Conservation (phyloP, 192 early-diverging fungal genomes). For the Podila clonocystis region DNA sequence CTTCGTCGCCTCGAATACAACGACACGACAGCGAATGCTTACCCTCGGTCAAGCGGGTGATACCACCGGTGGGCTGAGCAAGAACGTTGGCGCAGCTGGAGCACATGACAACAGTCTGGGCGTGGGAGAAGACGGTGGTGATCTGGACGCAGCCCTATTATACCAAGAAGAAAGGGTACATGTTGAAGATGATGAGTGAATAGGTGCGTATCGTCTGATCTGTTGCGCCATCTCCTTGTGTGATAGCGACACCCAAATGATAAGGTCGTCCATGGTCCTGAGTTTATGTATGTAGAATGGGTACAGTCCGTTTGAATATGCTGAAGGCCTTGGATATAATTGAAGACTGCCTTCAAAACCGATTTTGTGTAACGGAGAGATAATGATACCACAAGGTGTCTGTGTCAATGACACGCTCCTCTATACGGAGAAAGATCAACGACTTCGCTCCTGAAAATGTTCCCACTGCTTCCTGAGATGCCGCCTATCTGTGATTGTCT, state of each 20-base stretch:
- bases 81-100: conserved; percentile 95
- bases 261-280: neutral
- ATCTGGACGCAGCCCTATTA: conserved; percentile 90
- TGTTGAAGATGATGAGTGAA: neutral
- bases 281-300: neutral
- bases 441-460: too few relatives aligned
- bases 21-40: neutral
- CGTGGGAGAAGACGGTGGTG: conserved; percentile 99
- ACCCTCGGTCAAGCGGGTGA: conserved; percentile 97
- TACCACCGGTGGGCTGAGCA: conserved; percentile 99
- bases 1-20: neutral
- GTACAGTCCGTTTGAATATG: neutral
- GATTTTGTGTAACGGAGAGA: too few relatives aligned
- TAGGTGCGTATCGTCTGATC: neutral
- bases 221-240: too few relatives aligned
- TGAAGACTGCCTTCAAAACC: too few relatives aligned
- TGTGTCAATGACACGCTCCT: too few relatives aligned
- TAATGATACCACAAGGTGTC: too few relatives aligned
- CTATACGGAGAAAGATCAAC: too few relatives aligned
- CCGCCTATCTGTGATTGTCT: neutral
- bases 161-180: neutral
- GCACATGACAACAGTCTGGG: conserved; percentile 98
- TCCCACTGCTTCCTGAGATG: neutral
- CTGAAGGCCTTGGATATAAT: neutral
- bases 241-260: neutral